Base-by-base conservation (phyloP, 768 basidiomycete genomes). In the Tricholoma saponaceum region DNA sequence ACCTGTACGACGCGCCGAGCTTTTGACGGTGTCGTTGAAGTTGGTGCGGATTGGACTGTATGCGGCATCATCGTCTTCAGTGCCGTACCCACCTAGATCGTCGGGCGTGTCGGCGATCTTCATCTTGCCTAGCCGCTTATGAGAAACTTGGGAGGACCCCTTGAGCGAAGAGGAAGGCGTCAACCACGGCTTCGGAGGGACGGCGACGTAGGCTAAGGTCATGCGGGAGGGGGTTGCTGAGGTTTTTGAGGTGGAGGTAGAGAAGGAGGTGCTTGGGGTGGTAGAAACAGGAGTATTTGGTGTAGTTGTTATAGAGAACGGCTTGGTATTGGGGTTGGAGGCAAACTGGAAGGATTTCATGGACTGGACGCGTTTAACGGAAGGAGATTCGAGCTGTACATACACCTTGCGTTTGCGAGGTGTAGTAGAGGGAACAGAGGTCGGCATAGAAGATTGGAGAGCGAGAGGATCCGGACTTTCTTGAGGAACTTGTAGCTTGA, bases 371-470 rank as follows among this genome's bases (percentile, higher is more conserved):
- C 90, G 87, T 70, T 92, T 91, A 44, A 79, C 65, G 6, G 80
- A 79, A 0, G 90, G 87, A 0, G 88, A 86, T 35, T 80, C 74
- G 5, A 87, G 73, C 41, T 83, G 74, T 23, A 82, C 83, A 3
- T 76, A 76, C 2, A 79, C 75, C 64, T 91, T 92, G 52, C 90
- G 81, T 66, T 93, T 93, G 51, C 79, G 80, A 9, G 90, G 88
- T 0, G 89, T 89, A 7, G 53, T 44, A 44, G 32, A 28, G 20
- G 41, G 39, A 6, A 78, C 62, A 10, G 69, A 61, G 13, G 63
- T 58, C 13, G 63, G 52, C 12, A 56, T 64, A 25, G 63, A 62
- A 10, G 74, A 68, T 44, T 67, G 69, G 69, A 81, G 64, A 0
- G 78, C 72, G n/a, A 86, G 70, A 13, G 84, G 83, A 66, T 86